Evolutionary conservation across 2,329 filamentous ascomycete species (phyloP).

Genomic region (Hypoxylon sp.): DNA sequence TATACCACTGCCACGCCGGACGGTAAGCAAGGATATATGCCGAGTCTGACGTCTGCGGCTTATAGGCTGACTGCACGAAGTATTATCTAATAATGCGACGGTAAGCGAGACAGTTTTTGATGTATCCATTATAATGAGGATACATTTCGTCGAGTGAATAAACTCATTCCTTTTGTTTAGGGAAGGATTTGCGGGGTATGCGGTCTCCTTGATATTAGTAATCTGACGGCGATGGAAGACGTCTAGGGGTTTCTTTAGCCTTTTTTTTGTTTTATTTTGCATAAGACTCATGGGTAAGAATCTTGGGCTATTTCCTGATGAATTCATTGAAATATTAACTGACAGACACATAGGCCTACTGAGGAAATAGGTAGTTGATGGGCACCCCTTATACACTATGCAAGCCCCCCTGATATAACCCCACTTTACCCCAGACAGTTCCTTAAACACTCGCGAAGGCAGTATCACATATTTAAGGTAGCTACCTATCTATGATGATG

Average conservation of each 20-base stretch:
- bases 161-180: background rate
- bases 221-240: background rate
- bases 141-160: too few relatives aligned
- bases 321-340: background rate
- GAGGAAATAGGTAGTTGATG: background rate
- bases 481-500: too few relatives aligned
- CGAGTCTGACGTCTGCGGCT: background rate
- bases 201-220: background rate
- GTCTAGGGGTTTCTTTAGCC: slow-evolving; percentile 1
- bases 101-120: background rate
- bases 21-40: background rate
- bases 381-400: too few relatives aligned
- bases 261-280: background rate
- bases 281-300: background rate
- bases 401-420: too few relatives aligned
- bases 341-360: background rate
- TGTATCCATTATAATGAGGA: too few relatives aligned
- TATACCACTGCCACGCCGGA: too few relatives aligned
- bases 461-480: too few relatives aligned
- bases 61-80: background rate
- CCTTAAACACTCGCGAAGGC: too few relatives aligned
- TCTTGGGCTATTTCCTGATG: background rate
- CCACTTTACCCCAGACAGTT: background rate
- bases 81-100: background rate
- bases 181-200: background rate